These are phyloP conservation scores for Saxophila tyrrhenica DNA, from an alignment of 495 filamentous ascomycete genomes.

Conservation along the genomic window DNA sequence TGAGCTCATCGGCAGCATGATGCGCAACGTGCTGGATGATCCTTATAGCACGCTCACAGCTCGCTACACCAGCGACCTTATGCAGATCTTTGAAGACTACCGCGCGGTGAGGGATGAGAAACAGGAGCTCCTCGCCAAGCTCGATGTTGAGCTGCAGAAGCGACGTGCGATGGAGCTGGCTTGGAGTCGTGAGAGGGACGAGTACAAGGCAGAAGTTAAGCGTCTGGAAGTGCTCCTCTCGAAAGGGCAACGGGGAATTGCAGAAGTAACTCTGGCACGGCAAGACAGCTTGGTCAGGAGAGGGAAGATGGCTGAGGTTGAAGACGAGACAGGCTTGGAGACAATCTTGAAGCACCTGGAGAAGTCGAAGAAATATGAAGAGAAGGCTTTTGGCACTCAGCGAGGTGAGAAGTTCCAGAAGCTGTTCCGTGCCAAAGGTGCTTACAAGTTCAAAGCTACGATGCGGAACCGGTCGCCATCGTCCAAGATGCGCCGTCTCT, in stretches of 20 bases:
- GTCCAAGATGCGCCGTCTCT: slow-evolving; percentile 21
- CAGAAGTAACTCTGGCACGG: slow-evolving; percentile 25
- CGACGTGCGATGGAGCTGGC: slow-evolving; percentile 6
- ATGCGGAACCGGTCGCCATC: slow-evolving; percentile 24
- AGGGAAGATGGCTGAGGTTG: slow-evolving; percentile 9
- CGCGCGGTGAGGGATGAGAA: slow-evolving; percentile 20
- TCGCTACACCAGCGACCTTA: slow-evolving; percentile 21
- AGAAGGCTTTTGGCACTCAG: slow-evolving; percentile 17
- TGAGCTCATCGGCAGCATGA: slow-evolving; percentile 21
- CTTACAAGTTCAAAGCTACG: slow-evolving; percentile 12
- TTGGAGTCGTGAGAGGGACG: slow-evolving; percentile 18
- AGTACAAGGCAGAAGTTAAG: slow-evolving; percentile 25
- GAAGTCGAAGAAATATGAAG: slow-evolving; percentile 12
- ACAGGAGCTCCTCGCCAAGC: slow-evolving; percentile 6
- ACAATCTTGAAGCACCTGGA: slow-evolving; percentile 20
- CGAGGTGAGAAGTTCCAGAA: slow-evolving; percentile 16
- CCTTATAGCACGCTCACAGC: slow-evolving; percentile 18
- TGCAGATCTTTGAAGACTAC: slow-evolving; percentile 27
- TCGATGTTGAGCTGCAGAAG: slow-evolving; percentile 4
- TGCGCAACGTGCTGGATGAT: slow-evolving; percentile 16
- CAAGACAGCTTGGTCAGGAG: slow-evolving; percentile 22
- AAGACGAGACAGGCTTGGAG: slow-evolving; percentile 2
- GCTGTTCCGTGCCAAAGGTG: background rate
- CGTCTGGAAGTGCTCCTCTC: slow-evolving; percentile 27
- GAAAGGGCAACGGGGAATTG: slow-evolving; percentile 21